phyloP scores from a whole-genome alignment of 202 grass and related monocot genomes.

The Zizania palustris region DNA sequence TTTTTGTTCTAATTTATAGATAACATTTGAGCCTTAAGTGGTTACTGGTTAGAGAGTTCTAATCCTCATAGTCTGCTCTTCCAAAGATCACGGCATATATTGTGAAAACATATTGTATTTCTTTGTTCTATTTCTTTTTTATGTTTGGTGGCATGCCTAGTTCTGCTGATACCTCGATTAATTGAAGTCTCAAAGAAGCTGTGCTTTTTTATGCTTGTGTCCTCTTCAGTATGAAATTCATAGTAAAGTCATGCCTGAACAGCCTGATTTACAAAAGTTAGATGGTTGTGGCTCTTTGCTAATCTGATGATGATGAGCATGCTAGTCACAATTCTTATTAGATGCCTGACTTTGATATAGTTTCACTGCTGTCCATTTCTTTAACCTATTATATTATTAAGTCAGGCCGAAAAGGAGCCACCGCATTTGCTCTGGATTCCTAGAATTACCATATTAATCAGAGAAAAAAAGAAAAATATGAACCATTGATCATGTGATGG shows the following conservation, averaged over 20 bases:
- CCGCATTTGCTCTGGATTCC: too few relatives aligned
- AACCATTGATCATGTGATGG: too few relatives aligned
- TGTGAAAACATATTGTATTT: background rate
- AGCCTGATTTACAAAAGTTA: conserved; percentile 2
- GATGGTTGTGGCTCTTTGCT: conserved; percentile 3
- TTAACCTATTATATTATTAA: too few relatives aligned
- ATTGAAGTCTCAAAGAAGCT: background rate
- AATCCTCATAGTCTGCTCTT: conserved; percentile 2
- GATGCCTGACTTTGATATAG: background rate
- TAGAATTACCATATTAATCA: too few relatives aligned
- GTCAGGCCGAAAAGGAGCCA: too few relatives aligned
- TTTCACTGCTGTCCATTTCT: background rate
- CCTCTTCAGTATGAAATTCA: background rate
- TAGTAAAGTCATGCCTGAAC: background rate
- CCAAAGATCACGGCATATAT: background rate
- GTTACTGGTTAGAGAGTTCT: background rate
- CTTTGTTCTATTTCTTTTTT: background rate
- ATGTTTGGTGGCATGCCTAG: background rate
- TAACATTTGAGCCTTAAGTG: background rate
- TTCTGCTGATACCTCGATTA: too few relatives aligned
- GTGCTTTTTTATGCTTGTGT: background rate
- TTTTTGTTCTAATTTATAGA: background rate
- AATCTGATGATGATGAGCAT: background rate
- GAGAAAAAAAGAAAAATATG: too few relatives aligned
- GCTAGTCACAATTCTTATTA: background rate